Conservation (phyloP, 2,329 filamentous ascomycete species). For the Lecanosticta acicola region DNA sequence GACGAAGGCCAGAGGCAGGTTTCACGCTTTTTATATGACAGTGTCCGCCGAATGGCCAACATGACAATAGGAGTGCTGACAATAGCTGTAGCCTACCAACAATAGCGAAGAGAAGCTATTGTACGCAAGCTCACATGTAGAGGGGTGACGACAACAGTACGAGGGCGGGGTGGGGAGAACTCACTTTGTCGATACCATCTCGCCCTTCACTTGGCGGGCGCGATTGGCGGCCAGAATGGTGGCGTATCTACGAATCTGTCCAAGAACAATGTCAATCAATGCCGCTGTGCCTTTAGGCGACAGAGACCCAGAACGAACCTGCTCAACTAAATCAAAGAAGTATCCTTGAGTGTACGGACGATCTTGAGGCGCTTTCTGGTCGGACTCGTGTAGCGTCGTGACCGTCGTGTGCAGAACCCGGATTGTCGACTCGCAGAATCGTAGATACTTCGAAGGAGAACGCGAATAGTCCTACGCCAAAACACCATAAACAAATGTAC, state of each 20-base stretch:
- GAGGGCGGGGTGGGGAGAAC: constrained; percentile 21
- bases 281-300: constrained; percentile 8
- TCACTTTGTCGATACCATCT: constrained; percentile 49
- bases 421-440: constrained; percentile 86
- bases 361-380: constrained; percentile 78
- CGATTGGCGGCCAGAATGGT: constrained; percentile 72
- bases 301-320: constrained; percentile 42
- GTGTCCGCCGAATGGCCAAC: too few species aligned
- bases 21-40: too few species aligned
- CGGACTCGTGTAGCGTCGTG: constrained; percentile 75
- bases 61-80: neutral
- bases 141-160: constrained; percentile 3
- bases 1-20: neutral
- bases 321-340: constrained; percentile 91
- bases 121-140: neutral
- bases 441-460: constrained; percentile 70
- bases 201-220: constrained; percentile 56
- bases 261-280: constrained; percentile 22
- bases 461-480: constrained; percentile 58
- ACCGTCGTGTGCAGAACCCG: constrained; percentile 85
- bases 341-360: constrained; percentile 93
- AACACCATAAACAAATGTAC: constrained; percentile 63
- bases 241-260: constrained; percentile 72
- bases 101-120: constrained; percentile 9
- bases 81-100: constrained; percentile 2